These are phyloP conservation scores for Corymbia maculata DNA, from an alignment of 345 rosid genomes.

Conservation along the genomic window DNA sequence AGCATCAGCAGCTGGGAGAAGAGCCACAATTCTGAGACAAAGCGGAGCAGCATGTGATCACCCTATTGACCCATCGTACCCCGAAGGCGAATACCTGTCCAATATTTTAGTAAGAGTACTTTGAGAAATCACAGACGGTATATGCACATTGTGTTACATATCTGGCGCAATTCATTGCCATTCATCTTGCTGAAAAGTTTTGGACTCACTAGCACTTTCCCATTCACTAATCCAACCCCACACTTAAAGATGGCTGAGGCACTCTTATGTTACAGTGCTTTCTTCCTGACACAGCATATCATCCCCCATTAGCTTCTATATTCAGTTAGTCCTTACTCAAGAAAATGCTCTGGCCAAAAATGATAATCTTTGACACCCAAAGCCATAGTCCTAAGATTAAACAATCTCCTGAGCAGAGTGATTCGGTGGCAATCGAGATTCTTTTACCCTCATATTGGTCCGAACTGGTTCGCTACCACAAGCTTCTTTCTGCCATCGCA, in stretches of 20 bases:
- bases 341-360: not conserved
- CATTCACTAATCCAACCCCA: not conserved
- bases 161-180: not conserved
- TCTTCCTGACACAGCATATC: not conserved
- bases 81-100: constrained; percentile 71
- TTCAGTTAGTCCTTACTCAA: not conserved
- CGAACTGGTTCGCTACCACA: not conserved
- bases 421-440: not conserved
- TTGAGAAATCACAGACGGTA: not conserved
- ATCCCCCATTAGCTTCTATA: not conserved
- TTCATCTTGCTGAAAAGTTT: not conserved
- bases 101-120: constrained; percentile 34
- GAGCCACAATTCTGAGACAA: constrained; percentile 50
- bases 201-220: not conserved
- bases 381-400: not conserved
- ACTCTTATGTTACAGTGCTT: not conserved
- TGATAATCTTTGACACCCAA: not conserved
- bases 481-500: not conserved
- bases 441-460: not conserved
- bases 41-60: constrained; percentile 87
- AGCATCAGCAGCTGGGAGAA: constrained; percentile 56
- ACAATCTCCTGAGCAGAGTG: not conserved
- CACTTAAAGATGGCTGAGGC: not conserved
- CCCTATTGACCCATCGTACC: constrained; percentile 80
- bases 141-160: not conserved